Conservation (phyloP, 2,329 filamentous ascomycete genomes). For the Scytalidium lignicola region DNA sequence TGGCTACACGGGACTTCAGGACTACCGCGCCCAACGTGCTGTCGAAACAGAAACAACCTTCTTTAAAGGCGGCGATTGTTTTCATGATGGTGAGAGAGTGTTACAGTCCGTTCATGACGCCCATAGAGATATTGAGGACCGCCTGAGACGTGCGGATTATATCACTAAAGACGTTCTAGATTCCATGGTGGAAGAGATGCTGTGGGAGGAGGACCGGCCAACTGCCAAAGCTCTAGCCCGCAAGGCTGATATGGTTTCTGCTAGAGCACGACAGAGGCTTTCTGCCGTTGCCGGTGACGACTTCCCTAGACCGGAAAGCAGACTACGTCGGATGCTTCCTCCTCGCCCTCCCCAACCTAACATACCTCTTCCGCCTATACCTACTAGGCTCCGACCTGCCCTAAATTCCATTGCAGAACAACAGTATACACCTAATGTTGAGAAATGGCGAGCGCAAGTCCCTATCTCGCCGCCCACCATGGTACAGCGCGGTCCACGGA, state of each 20-base stretch:
- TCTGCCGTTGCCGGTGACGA: conserved; percentile 7
- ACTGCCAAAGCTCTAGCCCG: conserved; percentile 15
- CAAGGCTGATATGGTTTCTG: conserved; percentile 15
- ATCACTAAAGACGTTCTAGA: conserved; percentile 21
- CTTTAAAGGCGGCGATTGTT: conserved; percentile 18
- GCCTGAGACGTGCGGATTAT: conserved; percentile 19
- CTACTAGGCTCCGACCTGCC: conserved; percentile 2
- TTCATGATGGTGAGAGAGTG: conserved; percentile 25
- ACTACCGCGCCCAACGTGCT: conserved; percentile 18
- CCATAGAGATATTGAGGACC: conserved; percentile 19
- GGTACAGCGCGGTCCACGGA: neutral
- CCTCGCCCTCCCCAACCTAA: conserved; percentile 9
- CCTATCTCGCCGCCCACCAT: neutral
- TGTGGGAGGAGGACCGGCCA: conserved; percentile 18
- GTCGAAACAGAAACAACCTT: conserved; percentile 11
- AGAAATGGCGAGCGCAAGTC: conserved; percentile 16
- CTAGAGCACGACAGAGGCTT: conserved; percentile 13
- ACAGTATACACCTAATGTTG: conserved; percentile 9
- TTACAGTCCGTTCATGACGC: conserved; percentile 20
- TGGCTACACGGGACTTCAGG: conserved; percentile 18
- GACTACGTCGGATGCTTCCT: conserved; percentile 9
- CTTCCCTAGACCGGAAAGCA: conserved; percentile 5
- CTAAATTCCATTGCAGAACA: conserved; percentile 14
- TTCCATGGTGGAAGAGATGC: conserved; percentile 21
- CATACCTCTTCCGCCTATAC: conserved; percentile 14